Evolutionary conservation across 1,284 basidiomycete species (phyloP), one percentile per base, ranked within the genome.

Genomic region (Ganoderma sinense): DNA sequence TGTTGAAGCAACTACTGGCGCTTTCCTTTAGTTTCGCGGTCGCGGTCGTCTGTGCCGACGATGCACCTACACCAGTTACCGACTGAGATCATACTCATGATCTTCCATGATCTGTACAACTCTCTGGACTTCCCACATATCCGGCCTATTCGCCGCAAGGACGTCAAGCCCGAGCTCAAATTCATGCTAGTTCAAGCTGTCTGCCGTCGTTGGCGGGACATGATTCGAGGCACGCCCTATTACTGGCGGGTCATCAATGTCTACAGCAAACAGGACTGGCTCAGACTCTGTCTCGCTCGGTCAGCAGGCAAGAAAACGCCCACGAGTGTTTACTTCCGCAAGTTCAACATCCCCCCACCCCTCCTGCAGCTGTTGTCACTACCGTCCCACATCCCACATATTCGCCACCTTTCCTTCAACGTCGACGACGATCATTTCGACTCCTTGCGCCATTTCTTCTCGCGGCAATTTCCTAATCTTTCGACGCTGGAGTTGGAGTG

Each of bases 191-290:
- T 53, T 7, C 23, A 29, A 53, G n/a, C 23, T 3, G 26, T 53
- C 13, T 53, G 51, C 29, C 60, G 39, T 10, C 60, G 40, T 39
- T 61, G 60, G 60, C 23, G 23, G n/a, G 33, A 39, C 11, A n/a
- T 61, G 6, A 61, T 61, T 20, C n/a, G 5, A 33, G 36, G 16
- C 14, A 61, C 40, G 14, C 60, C 40, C 8, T 26, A 16, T 10
- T 40, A 40, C n/a, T 61, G 60, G 60, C 16, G 39, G 10, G 16
- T 40, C 40, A 39, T 62, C 45, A 36, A 66, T 26, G 59, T 62
- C 29, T 53, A 58, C 29, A 31, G 20, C 23, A 33, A 51, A 26
- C 59, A 23, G 4, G 18, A 11, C 31, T 66, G 59, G 65, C 43
- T 66, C 33, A 20, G 18, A 5, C 58, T 66, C 1, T 59, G 43